Evolutionary conservation across 2,329 filamentous ascomycete species (phyloP), one percentile per base, ranked within the genome.

Genomic region (Venturiaceae sp.): DNA sequence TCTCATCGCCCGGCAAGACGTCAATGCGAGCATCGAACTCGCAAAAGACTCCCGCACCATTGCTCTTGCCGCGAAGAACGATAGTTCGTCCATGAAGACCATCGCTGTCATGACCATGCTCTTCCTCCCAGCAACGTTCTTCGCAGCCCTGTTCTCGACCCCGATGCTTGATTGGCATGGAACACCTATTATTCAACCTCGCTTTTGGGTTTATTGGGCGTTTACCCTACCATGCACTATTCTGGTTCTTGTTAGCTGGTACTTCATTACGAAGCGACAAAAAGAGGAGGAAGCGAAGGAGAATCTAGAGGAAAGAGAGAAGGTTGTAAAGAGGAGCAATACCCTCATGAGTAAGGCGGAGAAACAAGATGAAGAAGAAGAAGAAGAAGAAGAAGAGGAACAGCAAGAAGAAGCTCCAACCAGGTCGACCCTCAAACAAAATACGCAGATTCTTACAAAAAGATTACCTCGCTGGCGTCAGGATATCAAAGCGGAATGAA

Each of bases 21-120:
- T 32, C 16, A 34, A 36, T 9, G 55, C 55, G 16, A 36, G 41
- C 28, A 50, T 57, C 28, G 37, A 50, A 19, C 37, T 50, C 2
- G 55, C 39, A 8, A 50, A 57, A 23, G 57, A 30, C 13, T 47
- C 37, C 8, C 14, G 9, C 3, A 28, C 28, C 7, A 52, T 59
- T 23, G 58, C 44, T 3, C 23, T 47, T 5, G 39, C 59, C 3
- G 34, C 57, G 8, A 41, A 55, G 33, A 44, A 58, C 13, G 59
- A 60, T 34, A 61, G 59, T 26, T 33, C 56, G 4, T 30, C 59
- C 2, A 60, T 61, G 59, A 60, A 61, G 46, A 61, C 59, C 3
- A 47, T 61, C 6, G 59, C 59, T 13, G 30, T 56, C 21, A 30
- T 61, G 34, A 61, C 59, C 28, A 59, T 61, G 36, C 11, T 53